A percentile compares a stretch with the other conserved stretches of the same genome.
Conservation (phyloP, 2,329 filamentous ascomycete species). For the Macrophomina tecta region DNA sequence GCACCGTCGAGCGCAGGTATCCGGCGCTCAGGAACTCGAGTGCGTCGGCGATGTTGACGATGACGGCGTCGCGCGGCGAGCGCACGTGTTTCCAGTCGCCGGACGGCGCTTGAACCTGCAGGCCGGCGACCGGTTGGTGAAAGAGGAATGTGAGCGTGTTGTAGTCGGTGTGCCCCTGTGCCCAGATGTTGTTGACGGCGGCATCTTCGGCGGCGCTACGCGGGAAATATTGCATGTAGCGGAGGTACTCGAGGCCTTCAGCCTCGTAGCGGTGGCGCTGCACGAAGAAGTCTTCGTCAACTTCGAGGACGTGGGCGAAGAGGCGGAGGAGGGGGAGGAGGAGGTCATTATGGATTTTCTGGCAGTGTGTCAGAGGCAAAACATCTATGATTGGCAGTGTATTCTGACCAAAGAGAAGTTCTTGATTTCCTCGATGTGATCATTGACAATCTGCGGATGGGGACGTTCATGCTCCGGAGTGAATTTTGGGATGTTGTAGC, state of each 20-base stretch:
- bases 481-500: conserved; percentile 37
- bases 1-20: conserved; percentile 42
- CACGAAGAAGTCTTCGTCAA: conserved; percentile 47
- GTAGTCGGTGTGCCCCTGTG: conserved; percentile 58
- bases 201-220: conserved; percentile 45
- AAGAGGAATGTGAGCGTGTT: conserved; percentile 55
- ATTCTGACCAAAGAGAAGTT: conserved; percentile 33
- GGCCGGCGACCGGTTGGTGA: conserved; percentile 54
- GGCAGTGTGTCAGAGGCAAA: not conserved
- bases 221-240: conserved; percentile 53
- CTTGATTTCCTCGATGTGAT: conserved; percentile 38
- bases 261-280: conserved; percentile 45
- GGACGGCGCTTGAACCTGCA: conserved; percentile 54
- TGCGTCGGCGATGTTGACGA: conserved; percentile 57
- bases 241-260: conserved; percentile 44
- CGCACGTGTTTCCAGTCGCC: conserved; percentile 55
- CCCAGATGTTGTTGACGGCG: conserved; percentile 49
- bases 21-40: conserved; percentile 43
- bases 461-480: conserved; percentile 34
- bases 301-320: conserved; percentile 47
- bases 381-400: not conserved
- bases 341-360: conserved; percentile 42
- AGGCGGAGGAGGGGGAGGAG: conserved; percentile 32
- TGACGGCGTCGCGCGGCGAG: conserved; percentile 54
- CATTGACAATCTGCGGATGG: conserved; percentile 37